Base-by-base conservation (phyloP, 495 filamentous ascomycete species). In the Penicillium samsonianum region DNA sequence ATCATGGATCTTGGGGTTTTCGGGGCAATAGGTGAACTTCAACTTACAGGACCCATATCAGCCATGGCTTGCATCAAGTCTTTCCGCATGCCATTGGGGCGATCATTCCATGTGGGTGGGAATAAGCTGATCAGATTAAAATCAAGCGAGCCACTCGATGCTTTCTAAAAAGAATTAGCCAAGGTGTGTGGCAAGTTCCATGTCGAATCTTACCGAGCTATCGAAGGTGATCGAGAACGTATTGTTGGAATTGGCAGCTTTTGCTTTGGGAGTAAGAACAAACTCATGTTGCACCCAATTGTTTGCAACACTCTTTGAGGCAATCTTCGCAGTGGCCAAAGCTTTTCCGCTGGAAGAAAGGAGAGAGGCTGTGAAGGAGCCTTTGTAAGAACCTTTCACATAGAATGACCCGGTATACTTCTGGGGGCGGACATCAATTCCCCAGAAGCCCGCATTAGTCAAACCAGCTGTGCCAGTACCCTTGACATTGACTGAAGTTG, bases 101-200 rank as follows among this genome's bases (percentile, higher is more conserved):
- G 74, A 40, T 70, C 38, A 19, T 70, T 68, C 61, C 61, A 89
- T 7, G 87, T 89, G 6, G 84, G 84, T 1, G 86, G 87, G 68
- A 89, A 90, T 23, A 90, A 64, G 37, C 79, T 84, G 60, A 90
- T 83, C 33, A 90, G 65, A 55, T 85, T 81, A 63, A 90, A 87
- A 61, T 87, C 81, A 25, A 89, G 80, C 3, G 76, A 80, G 14
- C 74, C 73, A 14, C 67, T 71, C 17, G 67, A 67, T n/a, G 73
- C 71, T 50, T 77, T 78, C 56, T 72, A 35, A 1, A 26, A 11
- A 17, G 9, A 44, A 44, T 61, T 11, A 62, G 22, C 16, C 0
- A 1, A 10, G 10, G 16, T 3, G 25, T 8, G 5, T 48, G 12
- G 9, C 8, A 17, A 20, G 2, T 5, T 20, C 2, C n/a, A 0